Base-by-base conservation (phyloP, 2,329 filamentous ascomycete species). In the Pseudogymnoascus sp. region DNA sequence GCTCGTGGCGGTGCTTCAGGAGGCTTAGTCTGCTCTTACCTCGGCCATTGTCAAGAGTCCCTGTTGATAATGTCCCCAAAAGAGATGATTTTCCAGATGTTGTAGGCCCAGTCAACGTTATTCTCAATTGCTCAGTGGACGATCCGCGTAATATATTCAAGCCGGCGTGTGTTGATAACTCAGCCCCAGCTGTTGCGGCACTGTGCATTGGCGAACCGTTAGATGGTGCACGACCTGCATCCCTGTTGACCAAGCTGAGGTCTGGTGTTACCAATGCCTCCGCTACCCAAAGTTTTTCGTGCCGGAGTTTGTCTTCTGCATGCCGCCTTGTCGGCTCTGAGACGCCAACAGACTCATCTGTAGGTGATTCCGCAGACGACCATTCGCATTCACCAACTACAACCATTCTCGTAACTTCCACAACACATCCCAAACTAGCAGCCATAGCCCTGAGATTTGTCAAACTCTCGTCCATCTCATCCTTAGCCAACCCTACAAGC, bases 41-140 rank as follows among this genome's bases (percentile, higher is more conserved):
- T 67, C 93, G 83, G 0, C 93, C 93, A 74, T 97, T 97, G 73
- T 99, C 95, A 17, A 96, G 79, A 1, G 87, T 89, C 1, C 92
- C 92, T 0, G 91, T 96, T 0, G 91, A 93, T 26, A 99, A 77
- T 0, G 91, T 96, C 0, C 95, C 95, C 0, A 99, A 77, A 21
- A 99, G 77, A 33, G 90, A 96, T 1, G 93, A 96, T 75, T 99
- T 99, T 0, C 95, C 95, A 50, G 91, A 95, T 57, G 88, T 91
- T 9, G 92, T 96, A 8, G 93, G 89, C 0, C 95, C 95, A 0
- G 90, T 92, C 61, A 99, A 80, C 1, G 93, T 96, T 23, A 97
- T 82, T 21, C 93, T 87, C 53, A 97, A 79, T 74, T 97, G 93
- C 65, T 92, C 83, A 1, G 84, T 87, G 10, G 77, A 79, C 4